Base-by-base conservation (phyloP, 176 grass and related monocot genomes). In the Canna indica region DNA sequence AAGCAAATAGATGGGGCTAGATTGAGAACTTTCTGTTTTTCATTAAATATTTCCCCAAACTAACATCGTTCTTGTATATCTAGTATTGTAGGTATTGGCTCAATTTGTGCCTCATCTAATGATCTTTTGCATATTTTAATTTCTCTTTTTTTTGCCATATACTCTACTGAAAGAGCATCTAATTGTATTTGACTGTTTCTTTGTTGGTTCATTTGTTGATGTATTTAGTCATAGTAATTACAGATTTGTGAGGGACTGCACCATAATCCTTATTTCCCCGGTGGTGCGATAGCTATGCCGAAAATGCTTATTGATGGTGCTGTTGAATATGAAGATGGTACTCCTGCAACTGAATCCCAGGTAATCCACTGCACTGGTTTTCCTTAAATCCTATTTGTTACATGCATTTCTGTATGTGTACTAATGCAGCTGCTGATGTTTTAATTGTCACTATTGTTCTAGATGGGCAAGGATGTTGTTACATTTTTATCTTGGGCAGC, bases 391-490 rank as follows among this genome's bases (percentile, higher is more conserved):
- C 10, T 42, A 5, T 68, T 81, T 36, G 70, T 15, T 47, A 31
- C 42, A 53, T 20, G 29, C n/a, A n/a, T n/a, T n/a, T n/a, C n/a
- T n/a, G n/a, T n/a, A n/a, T n/a, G n/a, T n/a, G n/a, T n/a, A n/a
- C n/a, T n/a, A n/a, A n/a, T n/a, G n/a, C n/a, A n/a, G n/a, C n/a
- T n/a, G 48, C 77, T 25, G 29, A 16, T 31, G 36, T 41, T 47
- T 41, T n/a, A 60, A 50, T n/a, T 82, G 20, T 85, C 29, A 8
- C 32, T 72, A 59, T 70, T 24, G 22, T n/a, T 17, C 18, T 76
- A 99, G 94, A 93, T 99, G 94, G 94, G 94, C 59, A 99, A 99
- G 87, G 89, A 99, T 75, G 86, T 93, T 0, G 94, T 99, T 16
- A 76, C 86, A 28, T 99, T 99, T 82, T 82, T 99, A 68, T 88